Percentiles rank a stretch among this genome's conserved stretches.
Evolutionary conservation across 208 protist genomes (phyloP).

Genomic region (Trypanosoma vivax): DNA sequence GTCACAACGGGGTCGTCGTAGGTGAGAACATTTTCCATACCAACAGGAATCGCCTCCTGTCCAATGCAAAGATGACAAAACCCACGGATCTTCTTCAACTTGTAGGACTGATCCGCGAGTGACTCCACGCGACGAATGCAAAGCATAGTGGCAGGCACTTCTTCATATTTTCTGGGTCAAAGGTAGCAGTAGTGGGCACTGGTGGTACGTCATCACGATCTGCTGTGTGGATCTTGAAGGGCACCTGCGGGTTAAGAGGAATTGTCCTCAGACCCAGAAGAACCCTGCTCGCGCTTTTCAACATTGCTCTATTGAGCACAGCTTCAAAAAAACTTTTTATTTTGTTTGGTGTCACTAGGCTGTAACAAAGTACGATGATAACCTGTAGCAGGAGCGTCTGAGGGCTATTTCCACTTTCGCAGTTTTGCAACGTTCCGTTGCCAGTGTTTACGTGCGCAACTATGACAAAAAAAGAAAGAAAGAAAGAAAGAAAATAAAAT

Average conservation of each 20-base stretch:
- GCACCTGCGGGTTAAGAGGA: conserved; percentile 56
- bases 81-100: conserved; percentile 94
- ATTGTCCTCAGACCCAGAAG: conserved; percentile 69
- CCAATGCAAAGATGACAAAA: conserved; percentile 99
- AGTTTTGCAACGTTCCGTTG: too few relatives aligned
- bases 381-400: too few relatives aligned
- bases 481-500: conserved; percentile 7
- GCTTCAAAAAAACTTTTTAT: too few relatives aligned
- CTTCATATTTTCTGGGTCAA: conserved; percentile 72
- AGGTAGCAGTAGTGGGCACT: conserved; percentile 62
- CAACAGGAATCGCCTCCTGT: conserved; percentile 94
- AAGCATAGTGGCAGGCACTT: conserved; percentile 81
- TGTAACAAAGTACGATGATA: too few relatives aligned
- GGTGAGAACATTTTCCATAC: conserved; percentile 90
- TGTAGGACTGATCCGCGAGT: conserved; percentile 94
- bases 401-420: too few relatives aligned
- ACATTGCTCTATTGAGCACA: conserved; percentile 41
- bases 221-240: conserved; percentile 69
- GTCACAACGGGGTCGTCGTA: conserved; percentile 93
- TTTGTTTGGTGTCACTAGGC: neutral
- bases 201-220: conserved; percentile 60
- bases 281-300: conserved; percentile 50
- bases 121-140: conserved; percentile 93
- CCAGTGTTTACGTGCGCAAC: too few relatives aligned
- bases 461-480: conserved; percentile 20